Base-by-base conservation (phyloP, 2,329 filamentous ascomycete genomes). In the Diaporthe nobilis region DNA sequence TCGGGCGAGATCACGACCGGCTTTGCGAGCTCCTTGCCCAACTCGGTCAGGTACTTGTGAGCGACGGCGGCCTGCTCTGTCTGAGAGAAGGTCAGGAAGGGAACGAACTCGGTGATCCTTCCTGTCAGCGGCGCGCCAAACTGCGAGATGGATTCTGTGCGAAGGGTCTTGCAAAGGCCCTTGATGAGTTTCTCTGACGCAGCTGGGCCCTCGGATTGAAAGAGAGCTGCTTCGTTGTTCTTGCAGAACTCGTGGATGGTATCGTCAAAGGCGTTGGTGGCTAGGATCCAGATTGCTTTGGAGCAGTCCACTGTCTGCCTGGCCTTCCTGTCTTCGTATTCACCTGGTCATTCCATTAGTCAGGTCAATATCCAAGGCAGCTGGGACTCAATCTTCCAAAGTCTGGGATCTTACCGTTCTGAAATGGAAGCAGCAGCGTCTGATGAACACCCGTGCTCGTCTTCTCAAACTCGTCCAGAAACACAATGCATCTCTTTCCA, bases 391-490 rank as follows among this genome's bases (percentile, higher is more conserved):
- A 15, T 39, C 6, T 28, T 37, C 55, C 2, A 25, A 10, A n/a
- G 25, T 65, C 47, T 58, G 20, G 75, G 47, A 67, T 74, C 81
- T 72, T 79, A 85, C 87, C 86, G 55, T 83, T 82, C 6, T 88
- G 85, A 73, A 88, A 86, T 0, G 85, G 83, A 4, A 86, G 76
- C 2, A 90, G 79, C 10, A 90, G 80, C 7, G 86, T 79, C 28
- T 88, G 79, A 13, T 84, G 84, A 3, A 88, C 82, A 0, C 85
- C 82, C 6, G 79, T 22, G 0, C 77, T 81, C 0, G 86, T 87
- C 78, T 88, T 89, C 53, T 89, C 87, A 60, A 89, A 88, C 70
- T 90, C 87, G 70, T 90, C 88, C 20, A 90, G 77, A 75, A 88
- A 89, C 0, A 90, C 85, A 12, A 90, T 83, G 49, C 82, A 82